Evolutionary conservation across 345 rosid species (phyloP).

Genomic region (Salix arbutifolia): DNA sequence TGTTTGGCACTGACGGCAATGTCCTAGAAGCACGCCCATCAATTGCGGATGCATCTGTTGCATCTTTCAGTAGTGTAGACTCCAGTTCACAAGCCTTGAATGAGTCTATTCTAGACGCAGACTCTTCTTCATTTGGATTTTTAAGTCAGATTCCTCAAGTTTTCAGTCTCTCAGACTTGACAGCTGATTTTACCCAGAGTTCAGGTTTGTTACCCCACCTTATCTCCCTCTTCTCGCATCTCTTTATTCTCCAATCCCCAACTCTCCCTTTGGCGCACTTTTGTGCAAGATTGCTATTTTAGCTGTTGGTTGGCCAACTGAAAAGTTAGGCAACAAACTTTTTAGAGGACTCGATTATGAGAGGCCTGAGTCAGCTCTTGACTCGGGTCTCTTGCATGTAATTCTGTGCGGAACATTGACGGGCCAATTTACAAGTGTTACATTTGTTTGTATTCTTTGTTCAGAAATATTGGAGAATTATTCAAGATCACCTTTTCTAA

Average conservation of each 20-base stretch:
- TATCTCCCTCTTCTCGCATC: background rate
- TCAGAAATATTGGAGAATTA: conserved; percentile 86
- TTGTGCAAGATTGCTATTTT: background rate
- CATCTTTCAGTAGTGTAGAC: conserved; percentile 68
- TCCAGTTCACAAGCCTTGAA: conserved; percentile 66
- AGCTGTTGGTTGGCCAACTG: background rate
- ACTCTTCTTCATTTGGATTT: conserved; percentile 66
- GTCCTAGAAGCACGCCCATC: conserved; percentile 62
- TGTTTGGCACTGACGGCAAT: conserved; percentile 67
- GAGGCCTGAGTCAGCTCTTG: background rate
- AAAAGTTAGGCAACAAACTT: background rate
- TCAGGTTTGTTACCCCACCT: conserved; percentile 53
- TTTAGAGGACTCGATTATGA: background rate
- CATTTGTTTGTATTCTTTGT: background rate
- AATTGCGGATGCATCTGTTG: conserved; percentile 60
- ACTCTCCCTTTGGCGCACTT: background rate
- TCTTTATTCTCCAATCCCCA: background rate
- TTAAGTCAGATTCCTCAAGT: conserved; percentile 72
- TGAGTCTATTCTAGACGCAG: conserved; percentile 70
- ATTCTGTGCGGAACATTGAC: background rate
- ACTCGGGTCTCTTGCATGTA: background rate
- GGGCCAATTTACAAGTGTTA: background rate
- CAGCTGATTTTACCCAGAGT: conserved; percentile 84
- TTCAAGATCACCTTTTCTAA: conserved; percentile 76
- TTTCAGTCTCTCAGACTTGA: conserved; percentile 91